Conservation (phyloP, 2,329 filamentous ascomycete genomes). For the Gnomoniopsis sp. region DNA sequence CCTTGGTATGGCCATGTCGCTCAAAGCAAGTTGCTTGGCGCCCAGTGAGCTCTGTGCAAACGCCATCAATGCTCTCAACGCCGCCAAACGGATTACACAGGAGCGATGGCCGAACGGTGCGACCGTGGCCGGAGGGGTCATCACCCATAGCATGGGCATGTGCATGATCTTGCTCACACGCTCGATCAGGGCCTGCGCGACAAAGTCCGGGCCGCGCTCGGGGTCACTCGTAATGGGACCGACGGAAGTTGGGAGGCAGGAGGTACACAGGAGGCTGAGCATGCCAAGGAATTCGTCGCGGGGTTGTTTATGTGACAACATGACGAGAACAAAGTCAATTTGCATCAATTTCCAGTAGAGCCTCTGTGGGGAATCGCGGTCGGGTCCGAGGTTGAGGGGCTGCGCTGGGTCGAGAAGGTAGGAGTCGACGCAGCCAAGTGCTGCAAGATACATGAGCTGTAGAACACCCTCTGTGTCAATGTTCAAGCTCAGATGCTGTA, state of each 20-base stretch:
- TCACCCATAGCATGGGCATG: constrained; percentile 47
- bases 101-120: constrained; percentile 33
- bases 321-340: constrained; percentile 62
- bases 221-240: constrained; percentile 55
- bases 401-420: constrained; percentile 14
- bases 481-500: constrained; percentile 45
- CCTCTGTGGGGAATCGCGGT: constrained; percentile 27
- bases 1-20: constrained; percentile 68
- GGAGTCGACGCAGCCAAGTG: constrained; percentile 49
- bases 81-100: constrained; percentile 39
- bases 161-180: constrained; percentile 60
- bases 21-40: constrained; percentile 61
- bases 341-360: constrained; percentile 68
- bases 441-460: constrained; percentile 61
- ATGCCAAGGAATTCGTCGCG: constrained; percentile 60
- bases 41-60: constrained; percentile 64
- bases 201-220: constrained; percentile 38
- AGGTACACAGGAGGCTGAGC: constrained; percentile 64
- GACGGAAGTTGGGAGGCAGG: constrained; percentile 59
- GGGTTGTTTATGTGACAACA: constrained; percentile 65
- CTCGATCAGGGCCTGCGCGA: constrained; percentile 52
- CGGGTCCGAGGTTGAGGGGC: constrained; percentile 18
- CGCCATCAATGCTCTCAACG: constrained; percentile 52
- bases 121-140: constrained; percentile 24
- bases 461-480: constrained; percentile 63